Conservation (phyloP, 192 early-diverging fungal genomes). For the Coemansia reversa region DNA sequence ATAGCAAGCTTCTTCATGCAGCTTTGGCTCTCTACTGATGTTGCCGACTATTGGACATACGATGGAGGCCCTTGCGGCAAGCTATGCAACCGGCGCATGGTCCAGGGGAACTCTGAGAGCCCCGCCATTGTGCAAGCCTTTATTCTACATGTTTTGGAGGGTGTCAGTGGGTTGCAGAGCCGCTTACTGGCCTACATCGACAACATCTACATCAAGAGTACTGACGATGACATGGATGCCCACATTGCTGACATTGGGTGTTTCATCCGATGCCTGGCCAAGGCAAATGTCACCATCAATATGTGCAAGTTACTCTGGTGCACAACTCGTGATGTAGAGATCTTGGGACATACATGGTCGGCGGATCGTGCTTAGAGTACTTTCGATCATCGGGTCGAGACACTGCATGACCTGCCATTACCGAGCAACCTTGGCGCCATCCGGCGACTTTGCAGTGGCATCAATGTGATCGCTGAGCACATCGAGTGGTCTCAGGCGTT, state of each 20-base stretch:
- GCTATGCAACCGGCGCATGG: conserved; percentile 11
- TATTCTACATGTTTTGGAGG: conserved; percentile 5
- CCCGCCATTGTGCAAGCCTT: conserved; percentile 12
- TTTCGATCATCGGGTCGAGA: not conserved
- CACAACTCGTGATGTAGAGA: conserved; percentile 3
- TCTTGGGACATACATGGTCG: conserved; percentile 1
- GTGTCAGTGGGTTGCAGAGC: not conserved
- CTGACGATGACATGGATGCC: not conserved
- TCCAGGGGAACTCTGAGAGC: conserved; percentile 13
- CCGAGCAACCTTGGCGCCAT: conserved; percentile 9
- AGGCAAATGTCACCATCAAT: conserved; percentile 15
- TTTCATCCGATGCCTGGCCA: not conserved
- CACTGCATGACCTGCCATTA: conserved; percentile 9
- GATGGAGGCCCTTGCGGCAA: not conserved
- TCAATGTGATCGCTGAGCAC: conserved; percentile 20
- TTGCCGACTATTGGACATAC: conserved; percentile 14
- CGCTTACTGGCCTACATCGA: conserved; percentile 27
- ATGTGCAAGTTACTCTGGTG: conserved; percentile 21
- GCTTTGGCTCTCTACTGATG: not conserved
- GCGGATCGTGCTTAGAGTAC: conserved; percentile 6
- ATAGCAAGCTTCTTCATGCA: conserved; percentile 5
- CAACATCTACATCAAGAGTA: conserved; percentile 33
- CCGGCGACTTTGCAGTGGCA: conserved; percentile 10
- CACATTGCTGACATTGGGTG: conserved; percentile 21
- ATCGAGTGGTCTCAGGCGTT: conserved; percentile 16